These are phyloP conservation scores for Orbilia oligospora DNA, from an alignment of 2,329 filamentous ascomycete species.

Conservation along the genomic window DNA sequence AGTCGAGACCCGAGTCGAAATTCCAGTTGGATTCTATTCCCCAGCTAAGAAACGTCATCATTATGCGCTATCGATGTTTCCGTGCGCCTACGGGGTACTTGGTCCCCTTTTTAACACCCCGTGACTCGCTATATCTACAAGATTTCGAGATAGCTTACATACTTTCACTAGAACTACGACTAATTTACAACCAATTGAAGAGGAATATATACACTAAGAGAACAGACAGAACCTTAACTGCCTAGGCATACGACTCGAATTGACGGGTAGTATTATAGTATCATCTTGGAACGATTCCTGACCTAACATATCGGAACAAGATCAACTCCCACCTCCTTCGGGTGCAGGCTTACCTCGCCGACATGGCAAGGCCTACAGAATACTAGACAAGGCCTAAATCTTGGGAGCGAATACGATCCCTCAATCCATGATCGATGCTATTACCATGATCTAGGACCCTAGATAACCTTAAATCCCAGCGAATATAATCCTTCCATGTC, in stretches of 20 bases:
- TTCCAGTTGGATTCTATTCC: neutral
- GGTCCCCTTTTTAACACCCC: neutral
- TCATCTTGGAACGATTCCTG: neutral
- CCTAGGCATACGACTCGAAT: neutral
- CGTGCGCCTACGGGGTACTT: neutral
- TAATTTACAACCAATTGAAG: neutral
- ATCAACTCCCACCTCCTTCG: slow-evolving; percentile 5
- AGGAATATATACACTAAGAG: too few species aligned
- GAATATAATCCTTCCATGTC: neutral
- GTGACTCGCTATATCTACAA: neutral
- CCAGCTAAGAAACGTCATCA: slow-evolving; percentile 11
- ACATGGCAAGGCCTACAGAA: slow-evolving; percentile 1
- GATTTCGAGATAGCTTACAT: neutral
- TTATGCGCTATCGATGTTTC: slow-evolving; percentile 16
- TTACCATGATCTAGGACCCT: slow-evolving; percentile 7
- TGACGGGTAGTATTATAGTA: neutral
- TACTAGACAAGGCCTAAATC: slow-evolving; percentile 5
- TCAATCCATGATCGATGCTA: slow-evolving; percentile 35
- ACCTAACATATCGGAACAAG: slow-evolving; percentile 36
- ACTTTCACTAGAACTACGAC: neutral
- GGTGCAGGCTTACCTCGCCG: slow-evolving; percentile 24
- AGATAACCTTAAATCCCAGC: slow-evolving; percentile 33
- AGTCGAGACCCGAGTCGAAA: neutral
- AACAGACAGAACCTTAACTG: too few species aligned
- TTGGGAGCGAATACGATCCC: slow-evolving; percentile 14